Evolutionary conservation across 2,329 filamentous ascomycete species (phyloP).

Genomic region (Pseudogymnoascus pannorum): DNA sequence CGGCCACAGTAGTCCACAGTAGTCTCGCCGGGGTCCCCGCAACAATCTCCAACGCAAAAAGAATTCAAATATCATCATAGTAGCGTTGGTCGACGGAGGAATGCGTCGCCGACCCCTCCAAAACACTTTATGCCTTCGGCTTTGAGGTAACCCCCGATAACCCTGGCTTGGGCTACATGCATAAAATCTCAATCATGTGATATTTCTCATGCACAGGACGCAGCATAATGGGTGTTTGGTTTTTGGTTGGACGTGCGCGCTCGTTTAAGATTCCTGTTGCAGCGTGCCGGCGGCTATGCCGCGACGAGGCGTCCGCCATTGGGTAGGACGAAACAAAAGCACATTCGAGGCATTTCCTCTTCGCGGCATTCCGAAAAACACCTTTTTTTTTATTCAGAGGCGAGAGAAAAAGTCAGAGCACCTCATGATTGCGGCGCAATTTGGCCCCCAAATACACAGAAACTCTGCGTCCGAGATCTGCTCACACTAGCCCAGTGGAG

Average conservation of each 20-base stretch:
- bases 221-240: neutral
- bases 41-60: neutral
- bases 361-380: neutral
- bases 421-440: neutral
- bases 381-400: neutral
- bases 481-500: slow-evolving; percentile 2
- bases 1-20: neutral
- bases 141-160: neutral
- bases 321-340: neutral
- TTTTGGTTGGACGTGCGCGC: neutral
- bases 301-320: slow-evolving; percentile 1
- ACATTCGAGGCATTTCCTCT: neutral
- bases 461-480: neutral
- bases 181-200: slow-evolving; percentile 5
- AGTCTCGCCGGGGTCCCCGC: neutral
- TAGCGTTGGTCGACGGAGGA: neutral
- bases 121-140: neutral
- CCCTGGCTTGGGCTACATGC: neutral
- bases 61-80: neutral
- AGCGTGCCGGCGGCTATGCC: slow-evolving; percentile 1
- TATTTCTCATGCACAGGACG: neutral
- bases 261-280: slow-evolving; percentile 4
- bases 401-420: neutral
- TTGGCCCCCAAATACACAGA: neutral
- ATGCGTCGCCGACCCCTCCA: neutral